Conservation (phyloP, 1,284 basidiomycete species). For the Cutaneotrichosporon curvatum region DNA sequence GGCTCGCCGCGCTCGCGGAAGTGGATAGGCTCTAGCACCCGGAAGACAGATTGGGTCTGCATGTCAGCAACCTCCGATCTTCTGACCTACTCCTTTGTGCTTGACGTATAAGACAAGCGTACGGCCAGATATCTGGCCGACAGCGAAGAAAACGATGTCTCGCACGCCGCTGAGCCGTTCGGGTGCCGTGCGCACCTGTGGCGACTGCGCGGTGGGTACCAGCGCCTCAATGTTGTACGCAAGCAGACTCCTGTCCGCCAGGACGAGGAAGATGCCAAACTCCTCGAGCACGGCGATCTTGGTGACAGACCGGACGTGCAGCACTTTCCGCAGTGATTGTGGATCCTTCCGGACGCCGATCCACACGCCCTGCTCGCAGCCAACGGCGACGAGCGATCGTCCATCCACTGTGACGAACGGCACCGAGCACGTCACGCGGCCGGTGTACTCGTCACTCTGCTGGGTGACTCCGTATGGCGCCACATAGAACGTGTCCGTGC, state of each 20-base stretch:
- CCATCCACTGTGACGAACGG: constrained; percentile 82
- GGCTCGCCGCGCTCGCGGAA: constrained; percentile 72
- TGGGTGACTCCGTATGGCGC: constrained; percentile 51
- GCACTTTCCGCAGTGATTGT: constrained; percentile 74
- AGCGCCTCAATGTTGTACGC: constrained; percentile 93
- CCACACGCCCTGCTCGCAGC: constrained; percentile 93
- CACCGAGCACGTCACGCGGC: constrained; percentile 85
- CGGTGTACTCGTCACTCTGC: constrained; percentile 69
- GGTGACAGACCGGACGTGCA: constrained; percentile 82
- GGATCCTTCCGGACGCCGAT: constrained; percentile 88
- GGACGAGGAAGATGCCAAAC: constrained; percentile 88
- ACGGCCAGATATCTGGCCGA: constrained; percentile 73
- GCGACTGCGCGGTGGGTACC: constrained; percentile 61
- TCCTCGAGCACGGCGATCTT: constrained; percentile 92
- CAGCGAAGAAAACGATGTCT: constrained; percentile 90
- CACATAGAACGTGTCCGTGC: constrained; percentile 72
- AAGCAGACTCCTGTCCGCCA: constrained; percentile 63
- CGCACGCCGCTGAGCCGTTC: constrained; percentile 76
- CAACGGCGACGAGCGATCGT: constrained; percentile 77
- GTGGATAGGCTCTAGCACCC: constrained; percentile 83
- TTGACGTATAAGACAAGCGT: constrained; percentile 94
- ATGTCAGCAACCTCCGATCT: no score
- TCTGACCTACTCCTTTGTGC: constrained; percentile 68
- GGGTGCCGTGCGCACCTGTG: constrained; percentile 50
- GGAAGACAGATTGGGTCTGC: constrained; percentile 70